Evolutionary conservation across 768 basidiomycete species (phyloP), one percentile per base, ranked within the genome.

Genomic region (Kwoniella europaea): DNA sequence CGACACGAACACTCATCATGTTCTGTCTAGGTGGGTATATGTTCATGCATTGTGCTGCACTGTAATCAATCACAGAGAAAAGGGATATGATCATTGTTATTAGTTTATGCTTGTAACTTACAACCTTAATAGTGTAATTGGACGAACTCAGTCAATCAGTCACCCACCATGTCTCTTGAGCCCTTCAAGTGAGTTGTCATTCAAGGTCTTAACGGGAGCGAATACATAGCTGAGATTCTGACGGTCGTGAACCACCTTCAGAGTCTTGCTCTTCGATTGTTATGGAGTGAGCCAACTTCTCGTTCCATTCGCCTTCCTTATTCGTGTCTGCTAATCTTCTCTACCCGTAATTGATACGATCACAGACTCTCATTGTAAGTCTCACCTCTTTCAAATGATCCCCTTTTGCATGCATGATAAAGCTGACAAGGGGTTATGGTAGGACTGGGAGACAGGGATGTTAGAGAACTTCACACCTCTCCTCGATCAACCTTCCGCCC

Each of bases 371-470:
- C 42, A 73, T 76, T 15, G 74, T 75, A 24, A 65, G 71, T 60
- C 9, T 22, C 20, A 10, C 18, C 10, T 20, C n/a, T 20, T 12
- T n/a, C 27, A 63, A 3, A 4, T 22, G 4, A 20, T 59, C 57
- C 4, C 29, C 29, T 3, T 22, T 12, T 13, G 12, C 3, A 12
- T 6, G 27, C n/a, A 35, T 24, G 22, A 13, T 16, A 41, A 35
- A 29, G 29, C n/a, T 27, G 57, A 58, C 29, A 10, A 12, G 9
- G 27, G 13, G 2, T 9, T 5, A 22, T 29, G 10, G 35, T 18
- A 73, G 74, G 74, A 76, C 24, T 76, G 74, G 74, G 74, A 76
- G 46, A 46, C 54, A 4, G 74, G 74, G 6, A 73, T 73, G 68
- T 58, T 56, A 27, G 59, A 70, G 4, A 67, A 65, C 42, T 55